Evolutionary conservation across 1,139 yeast species (phyloP).

Genomic region (Saccharomyces hybrid): DNA sequence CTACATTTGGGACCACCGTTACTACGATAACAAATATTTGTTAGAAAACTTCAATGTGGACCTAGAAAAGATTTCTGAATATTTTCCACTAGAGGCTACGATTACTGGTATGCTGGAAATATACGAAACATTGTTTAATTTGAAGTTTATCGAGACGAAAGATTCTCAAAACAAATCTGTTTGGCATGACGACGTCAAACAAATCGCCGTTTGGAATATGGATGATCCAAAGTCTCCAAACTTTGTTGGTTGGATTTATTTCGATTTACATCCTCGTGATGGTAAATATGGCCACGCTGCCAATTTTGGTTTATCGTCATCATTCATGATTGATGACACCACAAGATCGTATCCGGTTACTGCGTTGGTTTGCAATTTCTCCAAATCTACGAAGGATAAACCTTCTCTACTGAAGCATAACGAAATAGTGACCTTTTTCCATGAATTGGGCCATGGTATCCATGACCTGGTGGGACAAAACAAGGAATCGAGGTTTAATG

Average conservation of each 20-base stretch:
- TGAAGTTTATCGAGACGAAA: slow-evolving; percentile 52
- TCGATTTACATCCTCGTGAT: slow-evolving; percentile 78
- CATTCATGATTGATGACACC: slow-evolving; percentile 43
- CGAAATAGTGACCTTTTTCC: slow-evolving; percentile 81
- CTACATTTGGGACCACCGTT: slow-evolving; percentile 69
- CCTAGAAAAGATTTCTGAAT: slow-evolving; percentile 62
- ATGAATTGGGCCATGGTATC: slow-evolving; percentile 84
- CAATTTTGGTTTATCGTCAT: slow-evolving; percentile 62
- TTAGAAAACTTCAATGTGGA: slow-evolving; percentile 67
- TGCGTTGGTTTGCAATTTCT: slow-evolving; percentile 76
- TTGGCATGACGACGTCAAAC: slow-evolving; percentile 79
- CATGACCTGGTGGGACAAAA: slow-evolving; percentile 69
- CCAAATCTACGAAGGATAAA: slow-evolving; percentile 61
- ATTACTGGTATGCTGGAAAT: slow-evolving; percentile 59
- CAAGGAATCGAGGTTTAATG: slow-evolving; percentile 58
- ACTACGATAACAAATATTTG: slow-evolving; percentile 53
- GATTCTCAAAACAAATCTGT: slow-evolving; percentile 34
- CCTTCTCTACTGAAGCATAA: slow-evolving; percentile 72
- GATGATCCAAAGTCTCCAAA: slow-evolving; percentile 41
- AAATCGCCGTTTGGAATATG: slow-evolving; percentile 63
- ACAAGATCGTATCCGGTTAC: slow-evolving; percentile 60
- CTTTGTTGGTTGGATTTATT: slow-evolving; percentile 71
- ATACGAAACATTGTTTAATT: slow-evolving; percentile 59
- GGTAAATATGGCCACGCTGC: slow-evolving; percentile 89
- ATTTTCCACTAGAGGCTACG: slow-evolving; percentile 66